A percentile compares a stretch with the other conserved stretches of the same genome.
phyloP scores from a whole-genome alignment of 148 eudicot genomes.

The Arbutus unedo region DNA sequence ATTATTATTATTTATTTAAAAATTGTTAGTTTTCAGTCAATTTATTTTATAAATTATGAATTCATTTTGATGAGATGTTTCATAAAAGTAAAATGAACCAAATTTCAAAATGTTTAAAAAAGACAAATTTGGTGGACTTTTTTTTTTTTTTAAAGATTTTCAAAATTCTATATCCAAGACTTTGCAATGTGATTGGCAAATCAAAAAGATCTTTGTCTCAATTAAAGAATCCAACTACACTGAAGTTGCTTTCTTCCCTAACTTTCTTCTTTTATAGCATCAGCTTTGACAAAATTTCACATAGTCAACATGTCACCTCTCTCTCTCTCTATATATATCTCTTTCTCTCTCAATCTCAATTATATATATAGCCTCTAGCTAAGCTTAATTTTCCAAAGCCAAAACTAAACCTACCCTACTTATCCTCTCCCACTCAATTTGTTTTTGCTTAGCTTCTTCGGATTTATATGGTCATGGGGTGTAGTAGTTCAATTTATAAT shows the following conservation, averaged over 20 bases:
- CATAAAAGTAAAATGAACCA: no score
- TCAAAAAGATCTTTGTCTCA: no score
- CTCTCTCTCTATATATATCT: background rate
- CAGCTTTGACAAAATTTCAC: slow-evolving; percentile 1
- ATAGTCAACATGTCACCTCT: background rate
- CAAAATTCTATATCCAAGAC: no score
- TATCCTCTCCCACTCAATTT: background rate
- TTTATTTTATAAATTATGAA: no score
- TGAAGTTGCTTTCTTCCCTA: slow-evolving; percentile 6
- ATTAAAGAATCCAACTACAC: no score
- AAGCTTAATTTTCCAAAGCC: background rate
- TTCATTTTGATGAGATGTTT: no score
- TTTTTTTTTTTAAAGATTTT: no score
- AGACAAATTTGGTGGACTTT: no score
- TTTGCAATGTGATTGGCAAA: no score
- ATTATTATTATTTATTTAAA: no score
- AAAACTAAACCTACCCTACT: background rate
- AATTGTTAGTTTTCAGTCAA: no score
- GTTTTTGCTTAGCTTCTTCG: background rate
- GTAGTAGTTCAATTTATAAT: background rate
- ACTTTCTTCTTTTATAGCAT: background rate
- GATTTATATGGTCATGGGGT: slow-evolving; percentile 2
- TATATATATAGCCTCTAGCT: background rate
- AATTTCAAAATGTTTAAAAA: no score
- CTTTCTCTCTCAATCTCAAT: background rate